phyloP scores from a whole-genome alignment of 2,329 filamentous ascomycete species.

The Botrytis medusae region DNA sequence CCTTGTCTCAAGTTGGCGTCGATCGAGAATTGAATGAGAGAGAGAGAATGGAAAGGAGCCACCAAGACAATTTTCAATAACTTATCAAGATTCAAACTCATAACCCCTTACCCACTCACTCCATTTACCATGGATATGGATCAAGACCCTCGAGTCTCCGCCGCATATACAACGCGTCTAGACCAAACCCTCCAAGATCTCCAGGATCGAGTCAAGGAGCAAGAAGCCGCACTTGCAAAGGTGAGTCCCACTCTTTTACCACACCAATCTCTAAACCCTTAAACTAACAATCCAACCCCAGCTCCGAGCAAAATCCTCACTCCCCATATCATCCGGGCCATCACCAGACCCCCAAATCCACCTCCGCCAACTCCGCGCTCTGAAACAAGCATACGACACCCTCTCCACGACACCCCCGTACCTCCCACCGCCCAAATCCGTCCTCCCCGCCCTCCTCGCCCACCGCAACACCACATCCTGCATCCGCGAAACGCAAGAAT shows the following conservation, averaged over 20 bases:
- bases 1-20: neutral
- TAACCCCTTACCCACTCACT: neutral
- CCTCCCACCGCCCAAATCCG: constrained; percentile 65
- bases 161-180: constrained; percentile 54
- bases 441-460: constrained; percentile 70
- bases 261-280: neutral
- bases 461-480: constrained; percentile 65
- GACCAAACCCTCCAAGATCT: constrained; percentile 68
- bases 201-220: constrained; percentile 56
- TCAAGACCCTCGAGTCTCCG: constrained; percentile 39
- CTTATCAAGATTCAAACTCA: neutral
- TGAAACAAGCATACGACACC: constrained; percentile 66
- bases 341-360: constrained; percentile 41
- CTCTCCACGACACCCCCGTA: constrained; percentile 62
- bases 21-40: neutral
- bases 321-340: constrained; percentile 32
- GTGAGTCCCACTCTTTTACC: constrained; percentile 38
- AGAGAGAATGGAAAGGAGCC: neutral
- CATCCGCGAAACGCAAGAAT: constrained; percentile 62
- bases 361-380: constrained; percentile 48
- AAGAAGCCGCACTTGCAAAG: constrained; percentile 51
- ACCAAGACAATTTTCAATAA: no score
- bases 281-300: constrained; percentile 24
- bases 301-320: constrained; percentile 34
- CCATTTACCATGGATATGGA: constrained; percentile 23